Evolutionary conservation across 768 basidiomycete species (phyloP).

Genomic region (Mycena rebaudengoi): DNA sequence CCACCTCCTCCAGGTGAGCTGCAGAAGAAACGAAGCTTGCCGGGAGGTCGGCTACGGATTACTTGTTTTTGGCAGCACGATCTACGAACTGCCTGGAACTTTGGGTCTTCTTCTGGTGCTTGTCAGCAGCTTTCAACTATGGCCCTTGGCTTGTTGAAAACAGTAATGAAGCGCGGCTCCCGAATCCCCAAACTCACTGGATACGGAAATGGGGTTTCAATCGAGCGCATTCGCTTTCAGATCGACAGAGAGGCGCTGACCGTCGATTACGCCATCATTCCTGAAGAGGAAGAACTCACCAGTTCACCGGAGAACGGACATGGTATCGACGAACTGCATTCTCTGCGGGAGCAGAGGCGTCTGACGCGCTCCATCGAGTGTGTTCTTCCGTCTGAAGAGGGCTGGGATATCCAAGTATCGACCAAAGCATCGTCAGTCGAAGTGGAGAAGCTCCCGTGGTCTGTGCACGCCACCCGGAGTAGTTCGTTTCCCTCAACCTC

Average conservation of each 20-base stretch:
- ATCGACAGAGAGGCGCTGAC: slow-evolving; percentile 84
- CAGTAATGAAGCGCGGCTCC: slow-evolving; percentile 77
- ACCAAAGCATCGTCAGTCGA: slow-evolving; percentile 78
- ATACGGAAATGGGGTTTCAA: slow-evolving; percentile 83
- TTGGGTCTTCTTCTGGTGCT: slow-evolving; percentile 69
- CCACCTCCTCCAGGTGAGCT: slow-evolving; percentile 34
- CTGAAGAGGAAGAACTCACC: slow-evolving; percentile 68
- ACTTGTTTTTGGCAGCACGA: slow-evolving; percentile 98
- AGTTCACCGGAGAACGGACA: slow-evolving; percentile 45
- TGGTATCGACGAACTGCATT: slow-evolving; percentile 71
- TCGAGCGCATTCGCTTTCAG: slow-evolving; percentile 83
- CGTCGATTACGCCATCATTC: slow-evolving; percentile 85
- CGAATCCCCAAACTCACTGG: slow-evolving; percentile 79
- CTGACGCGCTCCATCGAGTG: slow-evolving; percentile 84
- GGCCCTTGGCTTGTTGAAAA: slow-evolving; percentile 81
- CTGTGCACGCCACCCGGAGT: slow-evolving; percentile 62
- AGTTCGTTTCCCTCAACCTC: slow-evolving; percentile 45
- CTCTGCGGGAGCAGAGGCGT: slow-evolving; percentile 70
- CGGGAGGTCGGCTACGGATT: slow-evolving; percentile 65
- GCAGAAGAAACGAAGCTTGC: slow-evolving; percentile 43
- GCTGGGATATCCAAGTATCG: slow-evolving; percentile 89
- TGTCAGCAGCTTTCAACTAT: slow-evolving; percentile 89
- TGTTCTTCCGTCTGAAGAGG: slow-evolving; percentile 75
- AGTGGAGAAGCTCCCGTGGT: slow-evolving; percentile 80
- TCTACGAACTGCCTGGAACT: slow-evolving; percentile 85